Evolutionary conservation across 768 basidiomycete species (phyloP).

Genomic region (Naganishia onofrii): DNA sequence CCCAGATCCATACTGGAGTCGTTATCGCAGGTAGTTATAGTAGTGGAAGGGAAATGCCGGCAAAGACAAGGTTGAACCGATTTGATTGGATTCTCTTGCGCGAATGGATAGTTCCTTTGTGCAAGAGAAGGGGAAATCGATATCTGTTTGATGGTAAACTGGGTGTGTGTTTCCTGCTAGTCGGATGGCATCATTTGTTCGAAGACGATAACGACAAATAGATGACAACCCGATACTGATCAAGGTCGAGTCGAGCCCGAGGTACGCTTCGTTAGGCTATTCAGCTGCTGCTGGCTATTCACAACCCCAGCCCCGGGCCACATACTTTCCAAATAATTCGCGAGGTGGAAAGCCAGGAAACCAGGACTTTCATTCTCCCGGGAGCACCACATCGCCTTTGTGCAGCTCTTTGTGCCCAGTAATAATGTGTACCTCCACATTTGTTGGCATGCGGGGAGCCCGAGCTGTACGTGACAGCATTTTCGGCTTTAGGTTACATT

Average conservation of each 20-base stretch:
- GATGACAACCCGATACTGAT: slow-evolving; percentile 2
- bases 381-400: background rate
- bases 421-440: background rate
- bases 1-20: background rate
- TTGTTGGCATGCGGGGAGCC: background rate
- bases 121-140: slow-evolving; percentile 3
- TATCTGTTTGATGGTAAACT: slow-evolving; percentile 3
- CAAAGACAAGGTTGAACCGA: background rate
- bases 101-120: slow-evolving; percentile 14
- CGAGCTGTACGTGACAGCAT: background rate
- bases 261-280: slow-evolving; percentile 8
- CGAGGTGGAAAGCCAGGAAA: background rate
- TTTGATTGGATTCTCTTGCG: background rate
- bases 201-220: slow-evolving; percentile 14
- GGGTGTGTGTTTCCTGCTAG: background rate
- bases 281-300: background rate
- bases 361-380: background rate
- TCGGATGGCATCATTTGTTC: slow-evolving; percentile 1
- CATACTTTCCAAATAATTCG: slow-evolving; percentile 1
- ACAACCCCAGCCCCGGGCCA: background rate
- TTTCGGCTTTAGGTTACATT: background rate
- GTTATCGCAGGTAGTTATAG: background rate
- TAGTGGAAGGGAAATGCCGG: background rate
- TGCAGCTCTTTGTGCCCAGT: no score
- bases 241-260: slow-evolving; percentile 2